Base-by-base conservation (phyloP, 441 rosid genomes). In the Lepidium campestre region DNA sequence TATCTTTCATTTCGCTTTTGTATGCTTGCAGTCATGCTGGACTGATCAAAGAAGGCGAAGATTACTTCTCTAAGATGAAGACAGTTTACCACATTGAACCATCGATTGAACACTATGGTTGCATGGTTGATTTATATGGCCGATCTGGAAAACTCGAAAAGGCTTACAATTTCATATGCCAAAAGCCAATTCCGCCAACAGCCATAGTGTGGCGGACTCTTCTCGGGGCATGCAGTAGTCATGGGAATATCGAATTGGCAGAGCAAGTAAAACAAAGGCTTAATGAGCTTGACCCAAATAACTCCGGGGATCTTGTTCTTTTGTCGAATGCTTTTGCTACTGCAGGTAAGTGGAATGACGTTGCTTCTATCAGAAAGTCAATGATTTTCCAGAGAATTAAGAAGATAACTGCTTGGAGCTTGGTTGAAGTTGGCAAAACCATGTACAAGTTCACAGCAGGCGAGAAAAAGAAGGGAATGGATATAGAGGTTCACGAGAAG, bases 1-100 rank as follows among this genome's bases (percentile, higher is more conserved):
- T 88, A 36, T 71, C 85, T 56, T 82, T 89, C 66, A 72, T 85
- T 47, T 81, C 85, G 2, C 75, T 90, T 72, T 71, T 90, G 39
- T 86, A 88, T 65, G 97, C 97, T 47, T 90, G 96, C 42, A 90
- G 97, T 78, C 97, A 90, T 71, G 82, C 82, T 56, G 97, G 97
- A 56, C 75, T 90, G 77, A 62, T 86, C 27, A 79, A 81, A 65
- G 78, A 85, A 81, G 97, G 96, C 64, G 63, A 77, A 62, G 39
- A 54, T 10, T 86, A 75, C 67, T 90, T 88, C 70, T 64, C 78
- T 53, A 77, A 72, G 75, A 88, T 90, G 91, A 83, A 61, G 69
- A 49, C 62, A 39, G 58, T 74, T 23, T 90, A 90, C 79, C 17
- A 74, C 40, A 74, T 88, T 45, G 83, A 85, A 57, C 95, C 97